These are phyloP conservation scores for Capsella rubella DNA, from an alignment of 441 rosid genomes.

Conservation along the genomic window DNA sequence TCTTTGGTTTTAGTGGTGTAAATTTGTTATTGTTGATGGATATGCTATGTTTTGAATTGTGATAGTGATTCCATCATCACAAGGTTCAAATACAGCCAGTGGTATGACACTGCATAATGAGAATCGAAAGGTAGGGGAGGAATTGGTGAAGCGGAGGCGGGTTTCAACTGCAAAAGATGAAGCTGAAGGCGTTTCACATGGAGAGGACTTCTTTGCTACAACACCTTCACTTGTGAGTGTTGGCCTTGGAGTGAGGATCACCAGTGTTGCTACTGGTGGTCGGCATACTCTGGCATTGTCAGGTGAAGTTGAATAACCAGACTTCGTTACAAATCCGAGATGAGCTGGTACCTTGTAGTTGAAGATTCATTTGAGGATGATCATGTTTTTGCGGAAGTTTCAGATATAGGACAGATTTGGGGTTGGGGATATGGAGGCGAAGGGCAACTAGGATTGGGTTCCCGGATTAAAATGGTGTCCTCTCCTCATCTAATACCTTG, in stretches of 20 bases:
- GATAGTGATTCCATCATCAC: conserved; percentile 54
- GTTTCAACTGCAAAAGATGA: conserved; percentile 58
- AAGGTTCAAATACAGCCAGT: conserved; percentile 45
- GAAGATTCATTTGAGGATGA: conserved; percentile 58
- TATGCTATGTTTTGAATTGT: conserved; percentile 4
- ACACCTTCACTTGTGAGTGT: conserved; percentile 58
- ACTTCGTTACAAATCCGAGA: conserved; percentile 43
- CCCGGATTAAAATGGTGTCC: conserved; percentile 73
- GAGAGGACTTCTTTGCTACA: conserved; percentile 55
- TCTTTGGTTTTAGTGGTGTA: neutral
- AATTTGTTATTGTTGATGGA: neutral
- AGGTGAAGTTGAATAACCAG: conserved; percentile 51
- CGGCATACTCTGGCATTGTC: conserved; percentile 73
- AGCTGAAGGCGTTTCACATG: conserved; percentile 52
- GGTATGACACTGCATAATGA: conserved; percentile 48
- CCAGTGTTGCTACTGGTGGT: conserved; percentile 71
- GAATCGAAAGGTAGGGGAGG: conserved; percentile 54
- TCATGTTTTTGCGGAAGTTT: conserved; percentile 59
- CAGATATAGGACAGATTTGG: conserved; percentile 87
- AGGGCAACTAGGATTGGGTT: conserved; percentile 77
- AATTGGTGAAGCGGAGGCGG: conserved; percentile 59
- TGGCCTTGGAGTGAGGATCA: conserved; percentile 63
- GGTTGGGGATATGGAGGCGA: conserved; percentile 93
- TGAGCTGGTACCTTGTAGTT: conserved; percentile 49
- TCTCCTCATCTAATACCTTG: conserved; percentile 71